These are phyloP conservation scores for Penicillium desertorum DNA, from an alignment of 495 filamentous ascomycete genomes.

Conservation along the genomic window DNA sequence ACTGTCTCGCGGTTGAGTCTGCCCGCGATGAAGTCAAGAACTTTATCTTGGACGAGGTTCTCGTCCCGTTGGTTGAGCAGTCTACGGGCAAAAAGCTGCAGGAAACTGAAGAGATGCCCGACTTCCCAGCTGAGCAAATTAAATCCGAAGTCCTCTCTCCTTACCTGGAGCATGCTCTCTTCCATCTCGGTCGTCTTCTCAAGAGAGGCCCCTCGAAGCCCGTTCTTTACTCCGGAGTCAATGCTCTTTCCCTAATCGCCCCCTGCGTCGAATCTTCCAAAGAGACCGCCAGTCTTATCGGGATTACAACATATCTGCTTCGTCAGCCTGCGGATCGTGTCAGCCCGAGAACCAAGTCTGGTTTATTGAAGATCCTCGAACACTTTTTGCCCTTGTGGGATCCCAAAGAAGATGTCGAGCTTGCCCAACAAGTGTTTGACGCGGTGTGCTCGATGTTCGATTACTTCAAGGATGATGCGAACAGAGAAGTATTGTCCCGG, in stretches of 20 bases:
- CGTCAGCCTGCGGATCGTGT: slow-evolving; percentile 79
- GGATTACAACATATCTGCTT: slow-evolving; percentile 75
- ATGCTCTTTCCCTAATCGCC: slow-evolving; percentile 70
- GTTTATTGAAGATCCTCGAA: slow-evolving; percentile 69
- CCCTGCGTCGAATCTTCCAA: slow-evolving; percentile 67
- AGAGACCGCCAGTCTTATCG: slow-evolving; percentile 69
- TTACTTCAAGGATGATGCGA: slow-evolving; percentile 77
- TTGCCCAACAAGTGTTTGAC: slow-evolving; percentile 54
- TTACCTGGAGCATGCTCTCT: slow-evolving; percentile 67
- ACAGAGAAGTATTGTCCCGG: slow-evolving; percentile 66
- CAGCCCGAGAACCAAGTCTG: slow-evolving; percentile 77
- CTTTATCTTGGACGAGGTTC: slow-evolving; percentile 71
- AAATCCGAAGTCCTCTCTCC: slow-evolving; percentile 62
- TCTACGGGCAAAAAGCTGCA: slow-evolving; percentile 47
- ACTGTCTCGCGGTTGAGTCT: slow-evolving; percentile 68
- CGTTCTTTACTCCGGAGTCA: slow-evolving; percentile 75
- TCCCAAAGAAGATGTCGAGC: slow-evolving; percentile 46
- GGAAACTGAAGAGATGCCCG: slow-evolving; percentile 53
- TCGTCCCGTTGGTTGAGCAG: slow-evolving; percentile 59
- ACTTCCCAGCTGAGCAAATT: slow-evolving; percentile 49
- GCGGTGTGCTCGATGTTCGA: slow-evolving; percentile 76
- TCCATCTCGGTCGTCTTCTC: slow-evolving; percentile 67
- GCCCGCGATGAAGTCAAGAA: slow-evolving; percentile 86
- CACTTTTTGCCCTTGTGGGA: slow-evolving; percentile 68
- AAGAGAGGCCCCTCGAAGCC: slow-evolving; percentile 67